phyloP scores from a whole-genome alignment of 257 asterid genomes.

The Nicotiana obtusifolia region DNA sequence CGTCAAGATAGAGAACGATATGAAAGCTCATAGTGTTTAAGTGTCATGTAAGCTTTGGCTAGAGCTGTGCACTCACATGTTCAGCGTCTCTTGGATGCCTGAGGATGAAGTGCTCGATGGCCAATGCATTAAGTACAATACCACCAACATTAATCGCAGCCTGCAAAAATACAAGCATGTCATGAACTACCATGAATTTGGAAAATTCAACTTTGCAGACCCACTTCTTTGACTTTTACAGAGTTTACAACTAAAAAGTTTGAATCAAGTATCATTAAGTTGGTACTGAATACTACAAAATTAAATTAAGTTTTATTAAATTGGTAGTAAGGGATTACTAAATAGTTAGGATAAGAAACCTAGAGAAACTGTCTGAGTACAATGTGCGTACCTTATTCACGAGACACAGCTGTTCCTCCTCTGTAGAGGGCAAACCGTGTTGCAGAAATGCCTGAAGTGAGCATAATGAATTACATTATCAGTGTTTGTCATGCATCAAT shows the following conservation, averaged over 20 bases:
- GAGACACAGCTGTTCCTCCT: conserved; percentile 54
- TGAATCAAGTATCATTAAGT: neutral
- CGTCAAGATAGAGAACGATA: neutral
- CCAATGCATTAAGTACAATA: conserved; percentile 60
- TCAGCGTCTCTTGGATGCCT: conserved; percentile 65
- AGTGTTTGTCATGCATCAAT: neutral
- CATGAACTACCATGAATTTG: neutral
- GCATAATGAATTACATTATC: neutral
- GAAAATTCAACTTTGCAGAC: neutral
- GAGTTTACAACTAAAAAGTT: neutral
- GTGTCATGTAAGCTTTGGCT: neutral
- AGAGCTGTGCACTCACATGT: conserved; percentile 39
- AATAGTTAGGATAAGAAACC: neutral
- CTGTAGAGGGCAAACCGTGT: conserved; percentile 69
- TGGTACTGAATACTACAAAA: no score
- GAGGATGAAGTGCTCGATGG: conserved; percentile 81
- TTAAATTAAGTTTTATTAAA: neutral
- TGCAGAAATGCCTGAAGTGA: conserved; percentile 69
- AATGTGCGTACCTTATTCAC: conserved; percentile 53
- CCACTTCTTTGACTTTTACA: neutral
- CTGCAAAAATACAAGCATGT: conserved; percentile 23
- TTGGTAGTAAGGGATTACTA: neutral
- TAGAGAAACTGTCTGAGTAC: neutral
- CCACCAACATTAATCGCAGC: conserved; percentile 75
- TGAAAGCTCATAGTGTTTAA: neutral